Conservation (phyloP, 768 basidiomycete species). For the Leccinum barrowsii region DNA sequence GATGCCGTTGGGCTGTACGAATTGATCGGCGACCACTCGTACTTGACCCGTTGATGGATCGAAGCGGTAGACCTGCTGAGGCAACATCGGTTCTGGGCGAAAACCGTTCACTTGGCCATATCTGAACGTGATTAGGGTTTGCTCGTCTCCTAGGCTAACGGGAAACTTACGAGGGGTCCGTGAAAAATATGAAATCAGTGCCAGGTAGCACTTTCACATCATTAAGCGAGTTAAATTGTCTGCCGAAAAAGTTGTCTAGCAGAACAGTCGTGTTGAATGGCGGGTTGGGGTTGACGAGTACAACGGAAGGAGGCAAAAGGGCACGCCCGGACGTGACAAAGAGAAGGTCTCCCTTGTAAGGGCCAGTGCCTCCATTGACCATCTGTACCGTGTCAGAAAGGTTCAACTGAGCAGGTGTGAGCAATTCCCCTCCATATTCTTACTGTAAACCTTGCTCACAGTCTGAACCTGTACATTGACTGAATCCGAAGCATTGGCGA, state of each 20-base stretch:
- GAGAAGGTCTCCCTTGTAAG: conserved; percentile 54
- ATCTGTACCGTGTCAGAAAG: conserved; percentile 60
- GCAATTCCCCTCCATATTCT: not conserved
- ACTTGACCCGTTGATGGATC: conserved; percentile 62
- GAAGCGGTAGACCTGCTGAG: conserved; percentile 19
- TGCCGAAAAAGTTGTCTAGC: conserved; percentile 74
- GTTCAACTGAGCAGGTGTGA: conserved; percentile 42
- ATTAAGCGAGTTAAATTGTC: conserved; percentile 81
- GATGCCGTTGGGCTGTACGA: conserved; percentile 29
- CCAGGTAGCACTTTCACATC: conserved; percentile 71
- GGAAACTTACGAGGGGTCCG: conserved; percentile 56
- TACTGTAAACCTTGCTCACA: conserved; percentile 20
- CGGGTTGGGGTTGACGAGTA: conserved; percentile 57
- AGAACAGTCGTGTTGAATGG: conserved; percentile 59
- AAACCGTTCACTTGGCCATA: conserved; percentile 66
- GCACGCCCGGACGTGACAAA: conserved; percentile 68
- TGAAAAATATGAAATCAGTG: conserved; percentile 70
- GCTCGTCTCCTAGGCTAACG: not conserved
- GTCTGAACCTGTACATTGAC: conserved; percentile 51
- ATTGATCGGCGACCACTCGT: conserved; percentile 73
- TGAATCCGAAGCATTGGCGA: conserved; percentile 32
- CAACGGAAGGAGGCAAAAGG: conserved; percentile 55
- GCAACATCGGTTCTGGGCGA: conserved; percentile 57
- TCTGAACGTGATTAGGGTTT: conserved; percentile 29
- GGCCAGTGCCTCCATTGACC: conserved; percentile 69